Evolutionary conservation across 2,329 filamentous ascomycete species (phyloP), one percentile per base, ranked within the genome.

Genomic region (Xylariaceae sp.): DNA sequence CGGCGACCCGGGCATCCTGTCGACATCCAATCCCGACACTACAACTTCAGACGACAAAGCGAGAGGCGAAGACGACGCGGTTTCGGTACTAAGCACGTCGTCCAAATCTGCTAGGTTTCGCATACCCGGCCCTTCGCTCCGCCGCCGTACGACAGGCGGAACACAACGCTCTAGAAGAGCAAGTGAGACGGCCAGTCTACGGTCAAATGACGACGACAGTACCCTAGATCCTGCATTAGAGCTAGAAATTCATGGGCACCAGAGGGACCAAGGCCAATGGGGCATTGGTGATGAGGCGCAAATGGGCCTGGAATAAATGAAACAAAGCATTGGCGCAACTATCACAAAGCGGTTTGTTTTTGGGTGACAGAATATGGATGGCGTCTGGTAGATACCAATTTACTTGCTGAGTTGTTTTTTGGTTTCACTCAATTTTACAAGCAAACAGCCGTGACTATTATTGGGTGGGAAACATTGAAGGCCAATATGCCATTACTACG

Each of bases 201-300:
- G 79, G 76, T 40, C 76, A 68, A 64, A 64, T 13, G 64, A 65
- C 1, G 64, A 63, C 27, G 65, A 65, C 27, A 63, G 61, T 15
- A 59, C 63, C 26, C 48, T 71, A 13, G 64, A 65, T 18, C 68
- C 69, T 2, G 64, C 64, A 49, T 68, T 81, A 4, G 77, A 81
- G 50, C 67, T 83, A 41, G 75, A 81, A 70, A 72, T 83, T 64
- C 76, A 84, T 70, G 77, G 78, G 60, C 68, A 79, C 59, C 72
- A 78, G 59, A 76, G 73, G 65, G 84, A 81, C 61, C 85, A 75
- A 61, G 81, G 72, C 3, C 82, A 84, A 64, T 92, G 91, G 86
- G 89, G 90, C 0, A 81, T 95, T 43, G 89, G 89, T 1, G 92
- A 96, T 68, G 91, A 96, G 67, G 85, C 88, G 20, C 81, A 87